These are phyloP conservation scores for Trametes polyzona DNA, from an alignment of 1,284 basidiomycete genomes.

Conservation along the genomic window DNA sequence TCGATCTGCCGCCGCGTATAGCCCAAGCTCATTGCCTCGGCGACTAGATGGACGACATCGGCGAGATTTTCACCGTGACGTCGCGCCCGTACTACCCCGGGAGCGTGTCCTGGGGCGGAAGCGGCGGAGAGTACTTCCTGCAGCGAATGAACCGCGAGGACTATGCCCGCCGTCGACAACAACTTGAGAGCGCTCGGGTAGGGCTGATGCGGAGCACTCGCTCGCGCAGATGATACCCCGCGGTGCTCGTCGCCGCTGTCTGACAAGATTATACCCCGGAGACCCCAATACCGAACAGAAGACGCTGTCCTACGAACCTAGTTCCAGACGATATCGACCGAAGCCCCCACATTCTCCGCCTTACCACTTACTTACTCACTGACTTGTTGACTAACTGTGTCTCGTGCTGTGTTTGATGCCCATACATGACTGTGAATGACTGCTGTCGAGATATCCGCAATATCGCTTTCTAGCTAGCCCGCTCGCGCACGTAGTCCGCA, in stretches of 20 bases:
- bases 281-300: too few relatives aligned
- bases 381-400: too few relatives aligned
- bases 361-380: too few relatives aligned
- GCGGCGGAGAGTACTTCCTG: constrained; percentile 69
- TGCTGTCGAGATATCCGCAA: too few relatives aligned
- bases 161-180: constrained; percentile 53
- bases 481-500: too few relatives aligned
- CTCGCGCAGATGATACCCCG: constrained; percentile 29
- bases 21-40: not conserved
- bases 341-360: too few relatives aligned
- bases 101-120: constrained; percentile 75
- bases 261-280: not conserved
- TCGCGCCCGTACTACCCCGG: constrained; percentile 68
- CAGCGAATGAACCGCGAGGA: constrained; percentile 74
- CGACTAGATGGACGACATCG: constrained; percentile 67
- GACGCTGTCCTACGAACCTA: too few relatives aligned
- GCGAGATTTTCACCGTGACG: constrained; percentile 74
- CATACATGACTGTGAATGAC: too few relatives aligned
- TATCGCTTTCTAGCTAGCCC: too few relatives aligned
- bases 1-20: not conserved
- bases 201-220: constrained; percentile 27
- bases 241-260: too few relatives aligned
- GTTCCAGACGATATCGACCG: too few relatives aligned
- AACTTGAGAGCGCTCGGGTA: constrained; percentile 29
- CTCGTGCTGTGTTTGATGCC: too few relatives aligned